A percentile compares a stretch with the other conserved stretches of the same genome.
Conservation (phyloP, 306 rosid genomes). For the Trichosanthes truncata region DNA sequence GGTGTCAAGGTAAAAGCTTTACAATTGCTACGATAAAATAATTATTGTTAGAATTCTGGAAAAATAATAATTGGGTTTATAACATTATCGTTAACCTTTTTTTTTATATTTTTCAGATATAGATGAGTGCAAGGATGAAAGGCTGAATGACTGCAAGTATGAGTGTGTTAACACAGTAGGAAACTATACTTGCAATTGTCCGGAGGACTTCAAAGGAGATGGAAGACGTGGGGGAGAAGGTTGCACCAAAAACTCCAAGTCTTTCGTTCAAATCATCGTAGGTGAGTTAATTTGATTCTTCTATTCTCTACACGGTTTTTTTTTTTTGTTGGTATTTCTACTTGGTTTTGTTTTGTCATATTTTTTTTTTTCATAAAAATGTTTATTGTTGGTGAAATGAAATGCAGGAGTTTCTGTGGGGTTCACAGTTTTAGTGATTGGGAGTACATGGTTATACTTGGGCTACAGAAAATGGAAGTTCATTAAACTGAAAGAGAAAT, state of each 20-base stretch:
- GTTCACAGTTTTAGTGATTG: not conserved
- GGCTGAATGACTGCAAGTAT: not conserved
- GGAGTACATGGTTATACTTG: constrained; percentile 21
- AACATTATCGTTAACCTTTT: not conserved
- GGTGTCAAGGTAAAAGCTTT: constrained; percentile 20
- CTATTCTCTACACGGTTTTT: too few relatives aligned
- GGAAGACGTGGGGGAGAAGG: not conserved
- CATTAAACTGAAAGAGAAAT: constrained; percentile 15
- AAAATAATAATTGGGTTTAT: not conserved
- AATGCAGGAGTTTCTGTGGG: constrained; percentile 16
- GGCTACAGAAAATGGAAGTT: constrained; percentile 20
- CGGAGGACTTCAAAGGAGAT: constrained; percentile 6
- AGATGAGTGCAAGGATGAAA: not conserved
- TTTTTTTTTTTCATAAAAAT: not conserved
- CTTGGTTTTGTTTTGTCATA: too few relatives aligned
- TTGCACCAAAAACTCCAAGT: not conserved
- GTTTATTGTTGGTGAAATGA: not conserved
- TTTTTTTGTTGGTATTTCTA: too few relatives aligned
- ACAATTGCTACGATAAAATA: not conserved
- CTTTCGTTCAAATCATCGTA: not conserved
- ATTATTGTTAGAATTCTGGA: too few relatives aligned
- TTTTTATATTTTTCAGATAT: not conserved
- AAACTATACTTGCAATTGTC: not conserved
- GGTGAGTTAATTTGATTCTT: not conserved
- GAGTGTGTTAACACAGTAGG: constrained; percentile 8